A percentile compares a stretch with the other conserved stretches of the same genome.
Conservation (phyloP, 2,329 filamentous ascomycete species). For the Trichoderma harzianum region DNA sequence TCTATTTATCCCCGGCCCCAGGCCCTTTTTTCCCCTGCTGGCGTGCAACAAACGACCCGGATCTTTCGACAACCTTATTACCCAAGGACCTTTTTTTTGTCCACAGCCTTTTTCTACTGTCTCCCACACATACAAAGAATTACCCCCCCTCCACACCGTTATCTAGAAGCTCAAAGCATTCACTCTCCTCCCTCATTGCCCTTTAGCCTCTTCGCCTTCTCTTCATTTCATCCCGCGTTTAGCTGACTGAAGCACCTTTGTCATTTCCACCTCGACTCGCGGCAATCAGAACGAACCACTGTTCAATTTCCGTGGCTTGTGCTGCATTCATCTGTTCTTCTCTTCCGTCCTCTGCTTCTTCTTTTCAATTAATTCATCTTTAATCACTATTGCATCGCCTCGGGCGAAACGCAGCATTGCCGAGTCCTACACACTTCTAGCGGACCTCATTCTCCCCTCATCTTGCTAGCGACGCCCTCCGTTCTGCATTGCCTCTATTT, state of each 20-base stretch:
- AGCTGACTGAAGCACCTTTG: not conserved
- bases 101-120: not conserved
- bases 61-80: not conserved
- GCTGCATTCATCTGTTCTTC: not conserved
- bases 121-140: not conserved
- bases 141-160: not conserved
- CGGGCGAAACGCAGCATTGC: not conserved
- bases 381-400: not conserved
- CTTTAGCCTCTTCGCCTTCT: not conserved
- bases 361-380: not conserved
- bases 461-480: not conserved
- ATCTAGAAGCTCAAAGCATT: not conserved
- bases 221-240: not conserved
- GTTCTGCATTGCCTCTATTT: not conserved
- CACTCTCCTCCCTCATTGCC: not conserved
- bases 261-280: not conserved
- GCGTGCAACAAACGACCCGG: not conserved
- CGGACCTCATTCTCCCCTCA: not conserved
- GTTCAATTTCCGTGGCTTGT: not conserved
- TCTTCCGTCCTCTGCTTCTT: not conserved
- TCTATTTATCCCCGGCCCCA: constrained; percentile 16
- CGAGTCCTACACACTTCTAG: not conserved
- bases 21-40: not conserved
- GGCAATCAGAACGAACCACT: not conserved
- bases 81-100: not conserved